A percentile compares a stretch with the other conserved stretches of the same genome.
phyloP scores from a whole-genome alignment of 2,329 filamentous ascomycete species.

The Fusarium sacchari region DNA sequence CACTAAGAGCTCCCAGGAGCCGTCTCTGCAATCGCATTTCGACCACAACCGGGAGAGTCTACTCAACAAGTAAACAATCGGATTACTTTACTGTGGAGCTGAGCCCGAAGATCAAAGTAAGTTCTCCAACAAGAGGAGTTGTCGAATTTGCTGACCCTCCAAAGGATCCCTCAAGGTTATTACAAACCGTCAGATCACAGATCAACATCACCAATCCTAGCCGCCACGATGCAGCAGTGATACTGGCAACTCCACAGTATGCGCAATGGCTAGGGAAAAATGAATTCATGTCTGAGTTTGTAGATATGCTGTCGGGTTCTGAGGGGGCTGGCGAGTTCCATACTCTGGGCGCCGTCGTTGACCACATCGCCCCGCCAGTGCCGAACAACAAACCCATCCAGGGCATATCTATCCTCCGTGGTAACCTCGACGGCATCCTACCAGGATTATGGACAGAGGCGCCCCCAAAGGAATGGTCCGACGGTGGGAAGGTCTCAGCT shows the following conservation, averaged over 20 bases:
- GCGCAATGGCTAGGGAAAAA: constrained; percentile 59
- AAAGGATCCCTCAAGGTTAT: constrained; percentile 29
- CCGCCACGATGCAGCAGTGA: constrained; percentile 55
- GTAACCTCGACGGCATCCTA: constrained; percentile 53
- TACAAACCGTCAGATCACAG: constrained; percentile 34
- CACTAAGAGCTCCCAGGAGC: constrained; percentile 34
- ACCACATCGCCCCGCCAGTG: constrained; percentile 58
- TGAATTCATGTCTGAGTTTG: constrained; percentile 55
- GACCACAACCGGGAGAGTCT: constrained; percentile 32
- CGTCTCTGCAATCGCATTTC: constrained; percentile 22
- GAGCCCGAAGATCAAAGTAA: constrained; percentile 22
- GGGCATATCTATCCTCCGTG: constrained; percentile 65
- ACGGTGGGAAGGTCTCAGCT: constrained; percentile 52
- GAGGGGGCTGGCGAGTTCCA: constrained; percentile 53
- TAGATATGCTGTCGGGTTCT: constrained; percentile 58
- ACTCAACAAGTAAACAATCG: constrained; percentile 25
- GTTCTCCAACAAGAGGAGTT: not conserved
- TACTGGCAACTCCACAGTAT: constrained; percentile 61
- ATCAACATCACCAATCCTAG: constrained; percentile 43
- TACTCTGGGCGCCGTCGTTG: constrained; percentile 65
- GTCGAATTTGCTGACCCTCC: constrained; percentile 5
- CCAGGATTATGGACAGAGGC: constrained; percentile 57
- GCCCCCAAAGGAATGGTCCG: constrained; percentile 41
- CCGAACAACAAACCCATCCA: constrained; percentile 46
- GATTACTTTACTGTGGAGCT: constrained; percentile 39